Evolutionary conservation across 2,329 filamentous ascomycete species (phyloP).

Genomic region (Verticillium klebahnii): DNA sequence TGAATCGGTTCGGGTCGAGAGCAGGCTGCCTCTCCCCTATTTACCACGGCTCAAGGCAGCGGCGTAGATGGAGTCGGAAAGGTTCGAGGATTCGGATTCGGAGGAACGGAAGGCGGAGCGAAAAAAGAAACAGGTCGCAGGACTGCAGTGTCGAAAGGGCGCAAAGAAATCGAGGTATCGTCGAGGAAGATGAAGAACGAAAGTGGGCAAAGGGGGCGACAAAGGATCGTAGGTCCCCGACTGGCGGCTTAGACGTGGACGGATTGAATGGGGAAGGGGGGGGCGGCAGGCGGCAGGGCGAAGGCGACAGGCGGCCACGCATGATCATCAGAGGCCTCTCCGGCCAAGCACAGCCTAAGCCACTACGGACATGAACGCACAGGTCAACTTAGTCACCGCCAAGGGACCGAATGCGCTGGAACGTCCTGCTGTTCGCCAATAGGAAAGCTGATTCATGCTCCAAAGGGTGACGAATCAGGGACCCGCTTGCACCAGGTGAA

Average conservation of each 20-base stretch:
- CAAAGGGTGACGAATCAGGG: neutral
- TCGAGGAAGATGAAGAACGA: neutral
- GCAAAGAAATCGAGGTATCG: neutral
- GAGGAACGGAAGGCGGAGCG: neutral
- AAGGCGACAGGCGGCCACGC: neutral
- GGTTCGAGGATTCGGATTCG: neutral
- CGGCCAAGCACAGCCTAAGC: neutral
- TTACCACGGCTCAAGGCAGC: neutral
- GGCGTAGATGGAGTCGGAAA: neutral
- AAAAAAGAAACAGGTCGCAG: neutral
- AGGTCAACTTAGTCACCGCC: neutral
- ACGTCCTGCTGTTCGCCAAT: neutral
- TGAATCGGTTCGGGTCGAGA: neutral
- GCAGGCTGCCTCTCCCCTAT: neutral
- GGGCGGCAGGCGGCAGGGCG: neutral
- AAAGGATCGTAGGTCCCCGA: neutral
- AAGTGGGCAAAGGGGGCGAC: neutral
- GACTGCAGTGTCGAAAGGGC: neutral
- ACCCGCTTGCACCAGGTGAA: neutral
- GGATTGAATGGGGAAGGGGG: neutral
- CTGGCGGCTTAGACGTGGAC: neutral
- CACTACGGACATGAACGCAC: neutral
- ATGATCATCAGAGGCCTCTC: neutral
- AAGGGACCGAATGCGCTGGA: neutral
- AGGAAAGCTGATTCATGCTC: neutral